Percentiles rank a stretch among this genome's conserved stretches.
phyloP scores from a whole-genome alignment of 2,329 filamentous ascomycete genomes.

The Pestalotiopsis sp. region DNA sequence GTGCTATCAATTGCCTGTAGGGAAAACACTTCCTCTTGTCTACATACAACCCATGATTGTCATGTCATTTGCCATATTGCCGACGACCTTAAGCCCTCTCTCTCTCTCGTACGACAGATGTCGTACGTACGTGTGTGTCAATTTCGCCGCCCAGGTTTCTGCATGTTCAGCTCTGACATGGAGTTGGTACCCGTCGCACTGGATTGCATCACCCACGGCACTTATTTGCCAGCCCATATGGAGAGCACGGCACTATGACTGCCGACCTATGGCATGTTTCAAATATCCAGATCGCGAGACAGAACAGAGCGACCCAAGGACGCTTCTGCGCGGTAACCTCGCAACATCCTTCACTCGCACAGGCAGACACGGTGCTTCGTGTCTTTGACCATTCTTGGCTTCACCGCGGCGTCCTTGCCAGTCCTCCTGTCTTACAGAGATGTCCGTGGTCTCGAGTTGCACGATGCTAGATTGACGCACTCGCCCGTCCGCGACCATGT shows the following conservation, averaged over 20 bases:
- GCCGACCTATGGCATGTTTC: neutral
- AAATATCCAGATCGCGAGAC: neutral
- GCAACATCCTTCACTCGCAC: neutral
- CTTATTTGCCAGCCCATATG: neutral
- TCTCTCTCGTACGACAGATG: neutral
- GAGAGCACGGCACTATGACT: neutral
- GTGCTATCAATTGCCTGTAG: neutral
- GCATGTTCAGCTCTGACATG: neutral
- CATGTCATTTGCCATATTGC: neutral
- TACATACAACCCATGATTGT: neutral
- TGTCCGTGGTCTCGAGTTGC: conserved; percentile 16
- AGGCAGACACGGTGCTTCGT: neutral
- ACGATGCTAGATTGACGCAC: conserved; percentile 18
- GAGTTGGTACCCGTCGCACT: neutral
- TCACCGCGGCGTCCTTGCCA: neutral
- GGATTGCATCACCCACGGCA: neutral
- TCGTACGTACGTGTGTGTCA: neutral
- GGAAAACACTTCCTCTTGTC: neutral
- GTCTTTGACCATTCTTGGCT: neutral
- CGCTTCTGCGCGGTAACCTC: neutral
- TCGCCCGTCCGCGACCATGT: conserved; percentile 19
- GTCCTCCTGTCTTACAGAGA: conserved; percentile 16
- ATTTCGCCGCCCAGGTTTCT: neutral
- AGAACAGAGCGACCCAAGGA: neutral
- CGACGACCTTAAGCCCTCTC: neutral